Evolutionary conservation across 2,329 filamentous ascomycete species (phyloP).

Genomic region (Monilinia aucupariae): DNA sequence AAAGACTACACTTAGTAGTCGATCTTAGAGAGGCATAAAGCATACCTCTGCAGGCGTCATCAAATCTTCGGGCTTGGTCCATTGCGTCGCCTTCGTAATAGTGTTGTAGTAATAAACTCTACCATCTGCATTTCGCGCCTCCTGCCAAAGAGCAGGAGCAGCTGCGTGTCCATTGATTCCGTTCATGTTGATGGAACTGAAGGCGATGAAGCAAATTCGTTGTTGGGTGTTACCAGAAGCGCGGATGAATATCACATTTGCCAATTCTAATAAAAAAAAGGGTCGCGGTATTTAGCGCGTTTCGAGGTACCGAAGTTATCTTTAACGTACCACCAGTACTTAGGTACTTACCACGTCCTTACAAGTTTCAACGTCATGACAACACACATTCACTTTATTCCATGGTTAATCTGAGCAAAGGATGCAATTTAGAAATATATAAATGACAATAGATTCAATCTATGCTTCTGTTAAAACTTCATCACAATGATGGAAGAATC

Average conservation of each 20-base stretch:
- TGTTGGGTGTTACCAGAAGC: neutral
- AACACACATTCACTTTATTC: neutral
- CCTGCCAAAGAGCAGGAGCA: constrained; percentile 63
- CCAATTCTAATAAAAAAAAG: constrained; percentile 9
- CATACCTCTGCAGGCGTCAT: constrained; percentile 76
- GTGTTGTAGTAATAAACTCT: constrained; percentile 88
- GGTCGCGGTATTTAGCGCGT: constrained; percentile 16
- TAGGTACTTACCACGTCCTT: neutral
- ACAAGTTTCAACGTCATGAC: neutral
- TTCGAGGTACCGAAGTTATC: neutral
- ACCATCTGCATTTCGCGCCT: constrained; percentile 75
- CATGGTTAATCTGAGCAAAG: neutral
- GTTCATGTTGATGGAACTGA: constrained; percentile 23
- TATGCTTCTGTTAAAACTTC: neutral
- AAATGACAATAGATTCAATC: neutral
- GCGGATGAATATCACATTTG: constrained; percentile 12
- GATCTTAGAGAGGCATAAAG: constrained; percentile 25
- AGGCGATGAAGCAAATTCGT: constrained; percentile 7
- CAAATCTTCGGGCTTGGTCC: constrained; percentile 87
- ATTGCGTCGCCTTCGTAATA: constrained; percentile 81
- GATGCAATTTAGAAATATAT: constrained; percentile 2
- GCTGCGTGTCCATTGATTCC: constrained; percentile 33
- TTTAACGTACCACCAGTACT: neutral
- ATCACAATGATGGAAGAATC: constrained; percentile 31
- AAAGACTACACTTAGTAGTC: constrained; percentile 2